Conservation (phyloP, 2,329 filamentous ascomycete species). For the Epichloe aotearoae region DNA sequence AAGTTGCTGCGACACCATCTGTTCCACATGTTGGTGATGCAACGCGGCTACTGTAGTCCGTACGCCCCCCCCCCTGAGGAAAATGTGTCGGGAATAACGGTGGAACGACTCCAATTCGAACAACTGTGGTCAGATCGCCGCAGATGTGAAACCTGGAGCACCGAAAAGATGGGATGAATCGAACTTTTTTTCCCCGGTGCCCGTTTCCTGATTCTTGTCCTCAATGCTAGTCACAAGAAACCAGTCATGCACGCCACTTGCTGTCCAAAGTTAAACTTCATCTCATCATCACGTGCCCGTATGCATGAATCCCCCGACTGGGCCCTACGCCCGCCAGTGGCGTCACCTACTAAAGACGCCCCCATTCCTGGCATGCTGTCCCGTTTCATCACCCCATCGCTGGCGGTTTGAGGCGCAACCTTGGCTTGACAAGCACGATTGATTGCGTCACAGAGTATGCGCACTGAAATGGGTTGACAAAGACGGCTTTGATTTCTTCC, state of each 20-base stretch:
- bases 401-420: background rate
- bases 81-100: background rate
- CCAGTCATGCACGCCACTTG: too few relatives aligned
- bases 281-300: too few relatives aligned
- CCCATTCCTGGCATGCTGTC: background rate
- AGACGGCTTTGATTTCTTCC: too few relatives aligned
- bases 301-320: too few relatives aligned
- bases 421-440: too few relatives aligned
- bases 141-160: background rate
- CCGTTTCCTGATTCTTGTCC: background rate
- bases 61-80: background rate
- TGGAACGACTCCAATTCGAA: background rate
- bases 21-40: conserved; percentile 6
- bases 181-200: background rate
- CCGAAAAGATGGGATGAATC: background rate
- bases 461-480: too few relatives aligned
- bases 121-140: background rate
- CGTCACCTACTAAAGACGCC: background rate
- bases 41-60: background rate
- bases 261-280: too few relatives aligned
- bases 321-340: too few relatives aligned
- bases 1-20: conserved; percentile 7
- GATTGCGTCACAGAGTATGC: too few relatives aligned
- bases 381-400: background rate
- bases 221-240: too few relatives aligned